Evolutionary conservation across 2,329 filamentous ascomycete genomes (phyloP).

Genomic region (Trichophaea hybrida): DNA sequence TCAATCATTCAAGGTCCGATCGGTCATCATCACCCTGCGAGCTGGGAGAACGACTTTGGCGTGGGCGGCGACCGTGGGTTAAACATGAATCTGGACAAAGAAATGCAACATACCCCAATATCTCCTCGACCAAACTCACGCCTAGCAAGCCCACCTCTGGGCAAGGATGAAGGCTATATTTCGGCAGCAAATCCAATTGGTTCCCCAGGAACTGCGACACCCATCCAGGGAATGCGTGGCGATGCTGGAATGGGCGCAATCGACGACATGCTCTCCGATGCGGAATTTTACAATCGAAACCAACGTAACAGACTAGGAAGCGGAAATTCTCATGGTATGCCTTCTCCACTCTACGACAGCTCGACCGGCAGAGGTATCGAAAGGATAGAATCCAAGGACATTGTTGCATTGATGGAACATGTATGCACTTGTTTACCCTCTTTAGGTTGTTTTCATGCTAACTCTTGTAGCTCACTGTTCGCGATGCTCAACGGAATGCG

Average conservation of each 20-base stretch:
- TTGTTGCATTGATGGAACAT: constrained; percentile 95
- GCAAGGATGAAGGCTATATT: constrained; percentile 83
- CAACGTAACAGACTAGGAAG: constrained; percentile 42
- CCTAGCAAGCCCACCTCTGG: background rate
- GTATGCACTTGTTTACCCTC: constrained; percentile 35
- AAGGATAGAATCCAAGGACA: constrained; percentile 87
- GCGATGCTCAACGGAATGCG: constrained; percentile 89
- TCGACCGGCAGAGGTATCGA: constrained; percentile 79
- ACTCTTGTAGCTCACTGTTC: constrained; percentile 59
- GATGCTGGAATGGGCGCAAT: constrained; percentile 41
- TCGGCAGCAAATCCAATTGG: constrained; percentile 42
- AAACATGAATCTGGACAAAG: constrained; percentile 12
- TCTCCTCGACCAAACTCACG: background rate
- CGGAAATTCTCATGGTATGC: constrained; percentile 83
- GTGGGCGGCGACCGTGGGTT: constrained; percentile 19
- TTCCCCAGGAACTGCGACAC: constrained; percentile 36
- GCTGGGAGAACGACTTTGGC: constrained; percentile 21
- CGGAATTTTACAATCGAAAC: constrained; percentile 31
- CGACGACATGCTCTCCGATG: constrained; percentile 35
- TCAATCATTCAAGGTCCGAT: constrained; percentile 66
- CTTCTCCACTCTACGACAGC: constrained; percentile 77
- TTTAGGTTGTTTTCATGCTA: constrained; percentile 23
- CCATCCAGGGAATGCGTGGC: constrained; percentile 37
- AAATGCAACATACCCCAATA: constrained; percentile 22
- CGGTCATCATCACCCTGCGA: constrained; percentile 38